These are phyloP conservation scores for Verbascum thapsus DNA, from an alignment of 257 asterid species.

Conservation along the genomic window DNA sequence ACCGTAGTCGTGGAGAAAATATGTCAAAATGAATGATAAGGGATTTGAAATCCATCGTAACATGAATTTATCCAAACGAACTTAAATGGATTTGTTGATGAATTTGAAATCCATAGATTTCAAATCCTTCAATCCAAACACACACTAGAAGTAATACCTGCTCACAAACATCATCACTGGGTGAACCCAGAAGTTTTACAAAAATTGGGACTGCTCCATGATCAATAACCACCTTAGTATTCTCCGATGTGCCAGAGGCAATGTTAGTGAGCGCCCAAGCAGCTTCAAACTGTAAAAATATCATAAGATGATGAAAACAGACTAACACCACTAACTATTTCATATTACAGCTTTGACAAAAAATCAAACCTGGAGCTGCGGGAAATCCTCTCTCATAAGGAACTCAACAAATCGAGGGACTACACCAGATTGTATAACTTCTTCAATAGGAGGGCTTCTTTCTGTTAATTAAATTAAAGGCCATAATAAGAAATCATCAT, in stretches of 20 bases:
- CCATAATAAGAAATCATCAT: conserved; percentile 1
- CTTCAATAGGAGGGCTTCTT: conserved; percentile 92
- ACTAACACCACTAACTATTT: neutral
- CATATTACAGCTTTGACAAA: conserved; percentile 6
- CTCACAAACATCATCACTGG: conserved; percentile 94
- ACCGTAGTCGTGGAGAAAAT: too few species aligned
- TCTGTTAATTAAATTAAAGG: conserved; percentile 45
- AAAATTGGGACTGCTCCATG: conserved; percentile 90
- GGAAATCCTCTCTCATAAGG: conserved; percentile 76
- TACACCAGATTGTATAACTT: conserved; percentile 90
- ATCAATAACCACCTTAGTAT: conserved; percentile 85
- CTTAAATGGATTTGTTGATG: too few species aligned
- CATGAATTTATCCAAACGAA: too few species aligned
- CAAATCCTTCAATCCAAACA: too few species aligned
- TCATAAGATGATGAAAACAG: conserved; percentile 20
- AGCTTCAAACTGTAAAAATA: conserved; percentile 72
- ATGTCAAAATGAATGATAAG: too few species aligned
- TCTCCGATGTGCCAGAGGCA: conserved; percentile 94
- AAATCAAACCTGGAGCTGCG: conserved; percentile 74
- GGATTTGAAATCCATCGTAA: too few species aligned
- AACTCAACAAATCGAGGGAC: conserved; percentile 93
- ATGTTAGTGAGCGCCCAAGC: conserved; percentile 99
- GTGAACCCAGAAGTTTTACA: conserved; percentile 79
- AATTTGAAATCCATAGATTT: too few species aligned
- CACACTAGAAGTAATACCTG: conserved; percentile 64